These are phyloP conservation scores for Russula vinacea DNA, from an alignment of 768 basidiomycete species.

Conservation along the genomic window DNA sequence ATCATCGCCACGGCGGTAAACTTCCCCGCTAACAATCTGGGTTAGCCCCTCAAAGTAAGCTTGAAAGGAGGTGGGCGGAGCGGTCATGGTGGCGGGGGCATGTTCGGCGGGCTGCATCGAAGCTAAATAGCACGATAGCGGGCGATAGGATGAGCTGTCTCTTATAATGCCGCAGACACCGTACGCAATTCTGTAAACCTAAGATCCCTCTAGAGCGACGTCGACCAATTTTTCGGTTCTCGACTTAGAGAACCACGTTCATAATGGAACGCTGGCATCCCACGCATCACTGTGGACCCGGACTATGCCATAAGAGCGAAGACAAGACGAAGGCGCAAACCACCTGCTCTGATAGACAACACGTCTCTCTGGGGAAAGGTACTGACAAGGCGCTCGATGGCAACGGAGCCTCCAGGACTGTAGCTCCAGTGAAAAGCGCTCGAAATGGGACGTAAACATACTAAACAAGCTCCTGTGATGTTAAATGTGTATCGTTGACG, in stretches of 20 bases:
- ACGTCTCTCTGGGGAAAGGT: not conserved
- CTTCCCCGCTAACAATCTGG: slow-evolving; percentile 18
- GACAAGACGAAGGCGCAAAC: slow-evolving; percentile 4
- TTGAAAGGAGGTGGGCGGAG: slow-evolving; percentile 17
- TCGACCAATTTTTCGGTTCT: not conserved
- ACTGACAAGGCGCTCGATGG: not conserved
- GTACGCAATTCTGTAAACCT: not conserved
- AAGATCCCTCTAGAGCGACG: slow-evolving; percentile 8
- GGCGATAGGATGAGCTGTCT: not conserved
- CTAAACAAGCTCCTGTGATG: not conserved
- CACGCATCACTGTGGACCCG: not conserved
- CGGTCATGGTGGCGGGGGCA: not conserved
- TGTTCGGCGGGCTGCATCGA: slow-evolving; percentile 5
- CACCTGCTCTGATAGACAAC: not conserved
- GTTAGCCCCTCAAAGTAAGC: slow-evolving; percentile 23
- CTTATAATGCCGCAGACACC: slow-evolving; percentile 10
- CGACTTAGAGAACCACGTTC: not conserved
- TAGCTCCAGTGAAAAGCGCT: not conserved
- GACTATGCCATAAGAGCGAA: slow-evolving; percentile 5
- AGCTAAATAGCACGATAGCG: not conserved
- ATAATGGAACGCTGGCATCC: slow-evolving; percentile 6
- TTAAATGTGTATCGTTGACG: not conserved
- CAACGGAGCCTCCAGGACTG: not conserved
- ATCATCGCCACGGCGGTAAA: slow-evolving; percentile 25
- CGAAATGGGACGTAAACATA: slow-evolving; percentile 14